A percentile compares a stretch with the other conserved stretches of the same genome.
phyloP scores from a whole-genome alignment of 2,329 filamentous ascomycete genomes.

The Arthrobotrys conoides region DNA sequence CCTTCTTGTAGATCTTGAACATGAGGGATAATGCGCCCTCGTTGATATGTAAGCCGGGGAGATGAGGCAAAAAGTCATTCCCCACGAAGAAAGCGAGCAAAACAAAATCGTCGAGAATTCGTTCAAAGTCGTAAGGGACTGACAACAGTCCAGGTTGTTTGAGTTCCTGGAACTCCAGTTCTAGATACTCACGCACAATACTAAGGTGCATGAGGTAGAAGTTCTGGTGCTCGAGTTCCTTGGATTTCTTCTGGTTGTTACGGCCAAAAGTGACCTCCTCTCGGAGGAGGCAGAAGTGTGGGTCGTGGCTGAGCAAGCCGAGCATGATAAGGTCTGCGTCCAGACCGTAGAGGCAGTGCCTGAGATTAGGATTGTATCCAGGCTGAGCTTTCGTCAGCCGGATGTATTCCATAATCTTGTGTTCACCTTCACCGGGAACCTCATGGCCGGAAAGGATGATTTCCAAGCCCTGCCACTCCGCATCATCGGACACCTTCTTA shows the following conservation, averaged over 20 bases:
- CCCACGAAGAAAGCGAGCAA: constrained; percentile 99
- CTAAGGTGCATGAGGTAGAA: constrained; percentile 98
- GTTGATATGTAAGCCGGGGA: constrained; percentile 97
- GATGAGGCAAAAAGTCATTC: constrained; percentile 97
- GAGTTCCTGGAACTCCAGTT: constrained; percentile 95
- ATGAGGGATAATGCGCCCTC: constrained; percentile 96
- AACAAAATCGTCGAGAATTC: constrained; percentile 98
- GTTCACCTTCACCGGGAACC: constrained; percentile 96
- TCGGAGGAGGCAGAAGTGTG: constrained; percentile 95
- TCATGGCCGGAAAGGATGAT: constrained; percentile 97
- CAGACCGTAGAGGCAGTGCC: constrained; percentile 96
- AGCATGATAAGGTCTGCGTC: constrained; percentile 99
- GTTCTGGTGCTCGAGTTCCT: constrained; percentile 98
- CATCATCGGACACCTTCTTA: constrained; percentile 97
- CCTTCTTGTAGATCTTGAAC: constrained; percentile 95
- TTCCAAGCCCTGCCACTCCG: constrained; percentile 97
- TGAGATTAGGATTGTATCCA: constrained; percentile 90
- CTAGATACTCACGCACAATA: constrained; percentile 96
- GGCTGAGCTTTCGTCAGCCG: constrained; percentile 96
- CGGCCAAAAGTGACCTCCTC: constrained; percentile 98
- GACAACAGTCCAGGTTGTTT: constrained; percentile 79
- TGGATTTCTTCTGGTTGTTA: constrained; percentile 87
- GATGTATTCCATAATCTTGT: constrained; percentile 99
- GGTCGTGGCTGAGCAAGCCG: constrained; percentile 95
- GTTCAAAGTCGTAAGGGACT: constrained; percentile 92